phyloP scores from a whole-genome alignment of 2,329 filamentous ascomycete species.

The Fusarium sp. region DNA sequence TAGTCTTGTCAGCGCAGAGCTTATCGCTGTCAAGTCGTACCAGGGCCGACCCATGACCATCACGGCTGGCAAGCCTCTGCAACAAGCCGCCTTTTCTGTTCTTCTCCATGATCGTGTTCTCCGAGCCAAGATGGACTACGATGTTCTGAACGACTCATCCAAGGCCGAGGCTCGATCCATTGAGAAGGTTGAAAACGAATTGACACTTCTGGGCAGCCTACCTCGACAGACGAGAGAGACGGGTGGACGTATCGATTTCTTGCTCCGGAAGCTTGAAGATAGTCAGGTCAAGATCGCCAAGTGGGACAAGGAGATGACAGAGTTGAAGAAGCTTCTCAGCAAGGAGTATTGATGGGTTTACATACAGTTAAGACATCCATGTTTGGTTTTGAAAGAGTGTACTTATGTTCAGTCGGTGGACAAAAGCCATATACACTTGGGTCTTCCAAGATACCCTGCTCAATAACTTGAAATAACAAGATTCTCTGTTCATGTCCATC shows the following conservation, averaged over 20 bases:
- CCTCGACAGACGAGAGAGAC: conserved; percentile 78
- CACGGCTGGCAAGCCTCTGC: conserved; percentile 85
- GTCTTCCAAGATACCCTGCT: conserved; percentile 24
- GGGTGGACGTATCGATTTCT: conserved; percentile 72
- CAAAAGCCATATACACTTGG: not conserved
- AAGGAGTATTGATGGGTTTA: conserved; percentile 55
- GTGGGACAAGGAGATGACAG: conserved; percentile 77
- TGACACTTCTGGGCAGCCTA: conserved; percentile 75
- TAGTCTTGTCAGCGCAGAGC: conserved; percentile 83
- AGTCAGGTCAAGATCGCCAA: conserved; percentile 79
- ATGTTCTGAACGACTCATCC: conserved; percentile 74
- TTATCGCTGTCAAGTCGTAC: conserved; percentile 78
- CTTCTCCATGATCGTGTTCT: conserved; percentile 79
- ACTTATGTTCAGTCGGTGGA: conserved; percentile 4
- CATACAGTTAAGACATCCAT: not conserved
- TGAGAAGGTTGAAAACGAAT: conserved; percentile 81
- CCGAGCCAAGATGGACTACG: conserved; percentile 77
- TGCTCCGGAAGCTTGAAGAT: conserved; percentile 77
- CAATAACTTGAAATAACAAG: conserved; percentile 7
- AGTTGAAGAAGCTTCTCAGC: conserved; percentile 73
- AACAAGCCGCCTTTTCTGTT: conserved; percentile 81
- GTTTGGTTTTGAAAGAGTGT: not conserved
- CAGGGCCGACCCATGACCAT: conserved; percentile 83
- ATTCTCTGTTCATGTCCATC: not conserved
- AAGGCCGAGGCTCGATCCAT: conserved; percentile 79